Evolutionary conservation across 305 asterid genomes (phyloP), one percentile per base, ranked within the genome.

Genomic region (Fraxinus platypoda): DNA sequence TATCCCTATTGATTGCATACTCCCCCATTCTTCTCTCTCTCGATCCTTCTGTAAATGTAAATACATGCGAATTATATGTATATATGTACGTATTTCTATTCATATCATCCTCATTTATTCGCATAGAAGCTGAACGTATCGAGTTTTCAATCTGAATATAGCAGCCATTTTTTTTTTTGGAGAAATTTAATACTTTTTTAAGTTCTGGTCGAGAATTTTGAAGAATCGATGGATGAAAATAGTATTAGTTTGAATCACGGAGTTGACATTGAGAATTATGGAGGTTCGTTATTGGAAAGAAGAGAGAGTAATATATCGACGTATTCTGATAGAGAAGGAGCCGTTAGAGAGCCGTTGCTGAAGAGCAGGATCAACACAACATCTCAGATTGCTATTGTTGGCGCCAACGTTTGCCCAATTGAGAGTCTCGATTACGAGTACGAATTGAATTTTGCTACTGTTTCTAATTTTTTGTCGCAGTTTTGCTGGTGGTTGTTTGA

Each of bases 401-500:
- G 99, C 78, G 91, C 99, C 85, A 95, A 95, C 77, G 90, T 90
- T 83, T 94, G 90, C 81, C 95, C 98, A 12, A 89, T 95, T 74
- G 99, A 95, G 83, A 95, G 99, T 88, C 99, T 95, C 73, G 99
- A 95, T 84, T 95, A 94, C 86, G 98, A 95, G 99, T 94, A 90
- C 7, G 94, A 75, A 0, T 41, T 66, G 31, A 28, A 2, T 46
- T 15, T 43, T 35, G 34, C 19, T 59, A 13, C 1, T 12, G 2
- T 15, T 70, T 41, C 46, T 62, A 6, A 3, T 7, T 11, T 54
- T n/a, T 76, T 57, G 23, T 41, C 6, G 28, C 4, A 1, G 34
- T 35, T 76, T 74, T 21, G 28, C n/a, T 43, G 2, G 21, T 38
- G n/a, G 43, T 26, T 62, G 8, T 66, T 64, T 76, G 52, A 74